phyloP scores from a whole-genome alignment of 768 basidiomycete genomes.

The Tremella fuciformis region DNA sequence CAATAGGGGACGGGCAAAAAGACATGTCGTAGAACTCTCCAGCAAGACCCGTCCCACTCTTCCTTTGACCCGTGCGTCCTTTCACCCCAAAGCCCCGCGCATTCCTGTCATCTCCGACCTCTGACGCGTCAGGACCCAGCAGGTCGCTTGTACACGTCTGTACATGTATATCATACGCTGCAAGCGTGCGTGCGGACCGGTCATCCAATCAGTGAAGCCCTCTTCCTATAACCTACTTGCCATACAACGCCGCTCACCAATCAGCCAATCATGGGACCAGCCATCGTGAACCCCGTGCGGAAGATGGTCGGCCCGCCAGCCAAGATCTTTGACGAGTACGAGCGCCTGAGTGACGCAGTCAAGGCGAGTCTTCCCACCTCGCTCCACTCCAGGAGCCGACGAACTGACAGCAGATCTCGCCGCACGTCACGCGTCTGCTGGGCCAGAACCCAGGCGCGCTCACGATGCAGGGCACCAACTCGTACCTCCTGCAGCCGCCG shows the following conservation, averaged over 20 bases:
- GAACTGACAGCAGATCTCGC: conserved; percentile 30
- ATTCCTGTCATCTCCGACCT: no score
- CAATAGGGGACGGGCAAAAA: no score
- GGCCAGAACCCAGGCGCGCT: conserved; percentile 46
- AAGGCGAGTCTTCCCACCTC: conserved; percentile 23
- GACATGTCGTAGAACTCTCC: no score
- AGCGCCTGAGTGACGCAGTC: conserved; percentile 32
- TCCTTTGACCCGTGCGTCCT: no score
- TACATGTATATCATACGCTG: no score
- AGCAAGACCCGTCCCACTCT: no score
- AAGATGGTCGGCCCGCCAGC: conserved; percentile 4
- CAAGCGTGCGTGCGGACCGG: no score
- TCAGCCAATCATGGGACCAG: conserved; percentile 5
- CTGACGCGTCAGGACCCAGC: no score
- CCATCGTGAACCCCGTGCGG: neutral
- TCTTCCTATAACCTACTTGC: conserved; percentile 2
- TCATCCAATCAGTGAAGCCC: no score
- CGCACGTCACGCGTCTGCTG: conserved; percentile 44
- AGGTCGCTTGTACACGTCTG: no score
- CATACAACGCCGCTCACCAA: neutral
- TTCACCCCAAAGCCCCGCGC: no score
- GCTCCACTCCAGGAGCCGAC: neutral
- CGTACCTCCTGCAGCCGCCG: conserved; percentile 47
- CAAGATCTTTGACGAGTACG: conserved; percentile 25
- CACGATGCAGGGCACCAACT: conserved; percentile 49